Evolutionary conservation across 352 stramenopile genomes (phyloP).

Genomic region (Pythium chondricola): DNA sequence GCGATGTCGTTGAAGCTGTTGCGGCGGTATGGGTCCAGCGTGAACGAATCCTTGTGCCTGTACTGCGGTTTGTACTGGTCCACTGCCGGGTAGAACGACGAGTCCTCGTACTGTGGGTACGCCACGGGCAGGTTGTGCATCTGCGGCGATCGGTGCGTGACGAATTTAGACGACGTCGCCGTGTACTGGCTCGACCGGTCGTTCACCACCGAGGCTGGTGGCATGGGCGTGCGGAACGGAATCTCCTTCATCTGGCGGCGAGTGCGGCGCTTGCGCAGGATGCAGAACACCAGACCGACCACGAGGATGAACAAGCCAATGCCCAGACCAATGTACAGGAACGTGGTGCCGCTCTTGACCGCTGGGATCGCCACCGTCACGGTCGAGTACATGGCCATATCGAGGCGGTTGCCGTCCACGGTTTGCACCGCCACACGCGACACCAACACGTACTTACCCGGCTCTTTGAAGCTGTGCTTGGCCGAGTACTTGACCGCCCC

Average conservation of each 20-base stretch:
- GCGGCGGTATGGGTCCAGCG: slow-evolving; percentile 60
- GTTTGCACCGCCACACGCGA: slow-evolving; percentile 67
- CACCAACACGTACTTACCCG: slow-evolving; percentile 62
- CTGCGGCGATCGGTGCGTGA: slow-evolving; percentile 46
- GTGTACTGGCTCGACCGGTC: slow-evolving; percentile 51
- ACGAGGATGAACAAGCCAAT: slow-evolving; percentile 66
- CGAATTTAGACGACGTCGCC: slow-evolving; percentile 58
- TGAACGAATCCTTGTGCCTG: slow-evolving; percentile 41
- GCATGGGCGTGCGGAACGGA: slow-evolving; percentile 57
- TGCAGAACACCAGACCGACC: slow-evolving; percentile 56
- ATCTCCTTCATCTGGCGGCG: slow-evolving; percentile 63
- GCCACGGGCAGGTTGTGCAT: slow-evolving; percentile 14
- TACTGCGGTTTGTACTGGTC: neutral
- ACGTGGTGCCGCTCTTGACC: slow-evolving; percentile 39
- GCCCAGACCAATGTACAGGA: slow-evolving; percentile 66
- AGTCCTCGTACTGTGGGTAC: slow-evolving; percentile 36
- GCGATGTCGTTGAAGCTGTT: slow-evolving; percentile 63
- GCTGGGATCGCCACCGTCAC: slow-evolving; percentile 47
- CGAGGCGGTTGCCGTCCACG: slow-evolving; percentile 60
- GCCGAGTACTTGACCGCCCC: slow-evolving; percentile 42
- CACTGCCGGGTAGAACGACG: slow-evolving; percentile 27
- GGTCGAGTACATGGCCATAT: slow-evolving; percentile 79
- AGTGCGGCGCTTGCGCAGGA: slow-evolving; percentile 56
- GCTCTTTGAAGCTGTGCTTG: slow-evolving; percentile 47
- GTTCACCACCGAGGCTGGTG: slow-evolving; percentile 14